A percentile compares a stretch with the other conserved stretches of the same genome.
Evolutionary conservation across 106 monocot species (phyloP).

Genomic region (Agapanthus africanus): DNA sequence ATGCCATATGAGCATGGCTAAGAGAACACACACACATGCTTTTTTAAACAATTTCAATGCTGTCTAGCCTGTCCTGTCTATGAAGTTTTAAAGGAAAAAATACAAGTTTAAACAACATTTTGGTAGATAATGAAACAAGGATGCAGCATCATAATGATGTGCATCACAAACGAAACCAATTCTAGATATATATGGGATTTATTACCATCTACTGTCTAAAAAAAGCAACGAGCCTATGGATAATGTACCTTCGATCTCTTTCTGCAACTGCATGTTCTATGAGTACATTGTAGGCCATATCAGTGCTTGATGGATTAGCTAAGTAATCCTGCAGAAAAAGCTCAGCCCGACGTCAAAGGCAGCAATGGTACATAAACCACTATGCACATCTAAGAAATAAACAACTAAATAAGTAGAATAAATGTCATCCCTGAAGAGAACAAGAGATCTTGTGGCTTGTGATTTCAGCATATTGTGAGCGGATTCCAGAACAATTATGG

Average conservation of each 20-base stretch:
- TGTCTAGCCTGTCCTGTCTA: neutral
- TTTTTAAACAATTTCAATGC: too few species aligned
- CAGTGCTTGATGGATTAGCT: constrained; percentile 68
- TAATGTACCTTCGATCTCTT: constrained; percentile 80
- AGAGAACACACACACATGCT: too few species aligned
- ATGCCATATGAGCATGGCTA: neutral
- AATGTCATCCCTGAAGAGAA: neutral
- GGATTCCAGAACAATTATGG: neutral
- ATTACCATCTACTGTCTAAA: neutral
- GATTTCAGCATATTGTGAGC: neutral
- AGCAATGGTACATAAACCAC: neutral
- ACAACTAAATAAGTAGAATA: neutral
- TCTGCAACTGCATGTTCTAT: constrained; percentile 93
- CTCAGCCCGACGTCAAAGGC: neutral
- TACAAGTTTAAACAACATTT: neutral
- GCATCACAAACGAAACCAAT: neutral
- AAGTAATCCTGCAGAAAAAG: constrained; percentile 72
- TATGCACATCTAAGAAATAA: neutral
- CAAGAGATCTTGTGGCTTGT: too few species aligned
- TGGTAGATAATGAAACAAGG: neutral
- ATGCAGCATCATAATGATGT: neutral
- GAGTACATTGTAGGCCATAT: constrained; percentile 88
- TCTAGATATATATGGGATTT: neutral
- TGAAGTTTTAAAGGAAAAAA: neutral
- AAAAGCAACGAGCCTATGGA: too few species aligned